These are phyloP conservation scores for Pichia eremophila DNA, from an alignment of 805 yeast genomes.

Conservation along the genomic window DNA sequence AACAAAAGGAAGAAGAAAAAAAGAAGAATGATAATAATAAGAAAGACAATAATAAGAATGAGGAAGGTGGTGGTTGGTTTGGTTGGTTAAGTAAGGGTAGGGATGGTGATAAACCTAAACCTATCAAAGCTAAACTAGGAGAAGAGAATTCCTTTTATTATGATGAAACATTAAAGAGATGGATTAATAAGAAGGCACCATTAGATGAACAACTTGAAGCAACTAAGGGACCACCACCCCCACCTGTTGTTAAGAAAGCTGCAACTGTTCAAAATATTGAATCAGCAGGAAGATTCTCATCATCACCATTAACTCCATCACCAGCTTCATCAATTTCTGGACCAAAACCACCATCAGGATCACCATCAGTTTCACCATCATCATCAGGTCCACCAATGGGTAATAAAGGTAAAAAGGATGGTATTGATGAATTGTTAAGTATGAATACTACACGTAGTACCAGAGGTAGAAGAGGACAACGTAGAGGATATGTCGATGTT, in stretches of 20 bases:
- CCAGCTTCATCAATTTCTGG: neutral
- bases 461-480: constrained; percentile 44
- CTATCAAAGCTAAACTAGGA: constrained; percentile 79
- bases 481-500: constrained; percentile 56
- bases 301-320: neutral
- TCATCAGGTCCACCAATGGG: neutral
- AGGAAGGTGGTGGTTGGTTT: constrained; percentile 33
- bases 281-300: too few species aligned
- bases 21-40: constrained; percentile 11
- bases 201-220: constrained; percentile 52
- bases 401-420: constrained; percentile 12
- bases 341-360: constrained; percentile 16
- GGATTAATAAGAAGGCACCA: constrained; percentile 69
- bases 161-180: constrained; percentile 76
- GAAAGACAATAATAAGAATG: constrained; percentile 14
- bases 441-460: constrained; percentile 27
- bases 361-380: constrained; percentile 5
- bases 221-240: constrained; percentile 66
- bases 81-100: constrained; percentile 53
- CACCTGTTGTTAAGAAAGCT: constrained; percentile 35
- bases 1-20: constrained; percentile 28
- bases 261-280: neutral
- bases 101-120: constrained; percentile 56
- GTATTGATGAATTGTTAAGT: constrained; percentile 22
- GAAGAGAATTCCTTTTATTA: constrained; percentile 63